These are phyloP conservation scores for Cryptosporidium baileyi DNA, from an alignment of 169 alveolate genomes.

Conservation along the genomic window DNA sequence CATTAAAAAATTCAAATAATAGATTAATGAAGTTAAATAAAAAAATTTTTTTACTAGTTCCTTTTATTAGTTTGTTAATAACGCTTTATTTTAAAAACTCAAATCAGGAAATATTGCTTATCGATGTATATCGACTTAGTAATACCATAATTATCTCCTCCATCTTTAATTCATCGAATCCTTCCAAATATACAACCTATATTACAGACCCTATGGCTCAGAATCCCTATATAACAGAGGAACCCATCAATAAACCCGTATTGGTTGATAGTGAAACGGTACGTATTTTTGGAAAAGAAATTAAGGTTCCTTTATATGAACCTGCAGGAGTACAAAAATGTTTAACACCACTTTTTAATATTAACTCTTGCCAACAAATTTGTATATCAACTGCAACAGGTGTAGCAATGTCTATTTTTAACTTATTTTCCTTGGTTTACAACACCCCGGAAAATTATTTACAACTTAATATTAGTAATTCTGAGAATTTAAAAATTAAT, in stretches of 20 bases:
- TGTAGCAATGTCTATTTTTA: slow-evolving; percentile 1
- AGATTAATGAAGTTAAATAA: too few relatives aligned
- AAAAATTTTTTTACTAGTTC: too few relatives aligned
- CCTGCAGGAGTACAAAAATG: slow-evolving; percentile 37
- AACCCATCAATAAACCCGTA: slow-evolving; percentile 27
- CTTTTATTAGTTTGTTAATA: too few relatives aligned
- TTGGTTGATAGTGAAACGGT: not conserved
- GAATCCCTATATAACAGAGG: slow-evolving; percentile 7
- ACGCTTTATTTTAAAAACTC: not conserved
- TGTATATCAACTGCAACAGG: not conserved
- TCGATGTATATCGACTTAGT: slow-evolving; percentile 20
- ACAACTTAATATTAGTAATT: slow-evolving; percentile 13
- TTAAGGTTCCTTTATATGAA: not conserved
- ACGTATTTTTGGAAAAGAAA: slow-evolving; percentile 17
- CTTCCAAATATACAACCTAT: slow-evolving; percentile 14
- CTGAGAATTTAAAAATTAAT: not conserved
- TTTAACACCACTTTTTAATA: slow-evolving; percentile 29
- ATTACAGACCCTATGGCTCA: slow-evolving; percentile 24
- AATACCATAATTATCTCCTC: slow-evolving; percentile 3
- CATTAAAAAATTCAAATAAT: too few relatives aligned
- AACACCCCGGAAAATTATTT: not conserved
- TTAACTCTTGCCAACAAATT: slow-evolving; percentile 34
- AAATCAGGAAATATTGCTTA: not conserved
- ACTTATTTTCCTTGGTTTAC: slow-evolving; percentile 19
- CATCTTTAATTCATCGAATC: slow-evolving; percentile 25